Evolutionary conservation across 78 protist genomes (phyloP).

Genomic region (Pelomyxa schiedti): DNA sequence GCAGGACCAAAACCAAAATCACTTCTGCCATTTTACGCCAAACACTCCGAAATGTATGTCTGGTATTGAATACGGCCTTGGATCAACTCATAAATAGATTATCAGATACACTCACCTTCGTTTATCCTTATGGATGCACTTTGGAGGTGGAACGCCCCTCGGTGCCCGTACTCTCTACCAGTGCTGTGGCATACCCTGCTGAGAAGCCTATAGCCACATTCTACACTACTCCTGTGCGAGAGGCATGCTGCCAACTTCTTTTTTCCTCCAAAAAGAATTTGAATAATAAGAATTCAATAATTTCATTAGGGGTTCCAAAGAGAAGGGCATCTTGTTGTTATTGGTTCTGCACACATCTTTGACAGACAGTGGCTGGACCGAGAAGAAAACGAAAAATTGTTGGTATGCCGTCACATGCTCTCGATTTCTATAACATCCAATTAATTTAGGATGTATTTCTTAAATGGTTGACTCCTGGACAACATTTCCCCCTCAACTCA

Average conservation of each 20-base stretch:
- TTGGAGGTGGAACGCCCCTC: constrained; percentile 72
- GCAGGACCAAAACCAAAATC: too few relatives aligned
- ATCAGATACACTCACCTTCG: constrained; percentile 13
- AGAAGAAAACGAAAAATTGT: constrained; percentile 56
- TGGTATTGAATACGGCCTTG: background rate
- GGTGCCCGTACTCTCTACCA: constrained; percentile 55
- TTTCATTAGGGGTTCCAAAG: background rate
- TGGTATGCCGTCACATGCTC: background rate
- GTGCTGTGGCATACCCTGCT: constrained; percentile 52
- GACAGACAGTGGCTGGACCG: constrained; percentile 38
- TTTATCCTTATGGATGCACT: constrained; percentile 65
- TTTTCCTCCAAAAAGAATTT: background rate
- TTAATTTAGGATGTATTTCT: constrained; percentile 3
- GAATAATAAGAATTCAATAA: background rate
- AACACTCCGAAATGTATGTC: background rate
- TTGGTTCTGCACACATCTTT: constrained; percentile 40
- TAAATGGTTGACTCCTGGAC: constrained; percentile 10
- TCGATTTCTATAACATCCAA: background rate
- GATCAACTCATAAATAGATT: background rate
- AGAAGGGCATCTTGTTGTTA: too few relatives aligned
- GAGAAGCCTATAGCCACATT: constrained; percentile 46
- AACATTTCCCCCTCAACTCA: constrained; percentile 9
- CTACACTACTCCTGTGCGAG: background rate
- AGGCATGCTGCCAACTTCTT: background rate
- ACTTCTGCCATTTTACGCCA: too few relatives aligned